phyloP scores from a whole-genome alignment of 495 filamentous ascomycete genomes.

The Aspergillus indologenus region DNA sequence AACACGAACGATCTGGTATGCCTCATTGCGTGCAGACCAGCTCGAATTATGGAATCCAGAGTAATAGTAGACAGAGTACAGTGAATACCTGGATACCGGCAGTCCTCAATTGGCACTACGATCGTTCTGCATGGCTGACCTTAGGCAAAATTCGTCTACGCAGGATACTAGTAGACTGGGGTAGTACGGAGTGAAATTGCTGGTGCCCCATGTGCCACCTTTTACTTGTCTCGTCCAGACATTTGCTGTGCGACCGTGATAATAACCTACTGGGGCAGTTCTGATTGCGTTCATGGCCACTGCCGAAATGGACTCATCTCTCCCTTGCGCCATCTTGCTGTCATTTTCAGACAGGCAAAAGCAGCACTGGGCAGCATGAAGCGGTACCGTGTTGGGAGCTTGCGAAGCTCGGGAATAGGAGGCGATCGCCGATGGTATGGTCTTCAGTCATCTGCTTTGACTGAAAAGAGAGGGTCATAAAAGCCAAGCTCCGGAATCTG shows the following conservation, averaged over 20 bases:
- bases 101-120: not conserved
- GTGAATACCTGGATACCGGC: not conserved
- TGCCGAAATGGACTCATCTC: too few species aligned
- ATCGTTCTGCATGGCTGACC: not conserved
- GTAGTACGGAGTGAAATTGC: not conserved
- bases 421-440: slow-evolving; percentile 10
- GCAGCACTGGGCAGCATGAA: slow-evolving; percentile 1
- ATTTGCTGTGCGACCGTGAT: not conserved
- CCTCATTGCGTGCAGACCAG: not conserved
- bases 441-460: not conserved
- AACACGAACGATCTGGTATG: not conserved
- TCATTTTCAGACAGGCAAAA: not conserved
- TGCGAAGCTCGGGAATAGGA: slow-evolving; percentile 5
- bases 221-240: not conserved
- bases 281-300: not conserved
- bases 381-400: not conserved
- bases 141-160: not conserved
- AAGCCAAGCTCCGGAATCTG: too few species aligned
- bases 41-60: not conserved
- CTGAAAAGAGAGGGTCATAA: too few species aligned
- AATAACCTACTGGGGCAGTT: not conserved
- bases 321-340: not conserved
- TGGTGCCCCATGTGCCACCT: not conserved
- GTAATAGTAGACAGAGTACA: too few species aligned
- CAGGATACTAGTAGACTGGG: not conserved